These are phyloP conservation scores for Astrocystis sublimbata DNA, from an alignment of 495 filamentous ascomycete genomes.

Conservation along the genomic window DNA sequence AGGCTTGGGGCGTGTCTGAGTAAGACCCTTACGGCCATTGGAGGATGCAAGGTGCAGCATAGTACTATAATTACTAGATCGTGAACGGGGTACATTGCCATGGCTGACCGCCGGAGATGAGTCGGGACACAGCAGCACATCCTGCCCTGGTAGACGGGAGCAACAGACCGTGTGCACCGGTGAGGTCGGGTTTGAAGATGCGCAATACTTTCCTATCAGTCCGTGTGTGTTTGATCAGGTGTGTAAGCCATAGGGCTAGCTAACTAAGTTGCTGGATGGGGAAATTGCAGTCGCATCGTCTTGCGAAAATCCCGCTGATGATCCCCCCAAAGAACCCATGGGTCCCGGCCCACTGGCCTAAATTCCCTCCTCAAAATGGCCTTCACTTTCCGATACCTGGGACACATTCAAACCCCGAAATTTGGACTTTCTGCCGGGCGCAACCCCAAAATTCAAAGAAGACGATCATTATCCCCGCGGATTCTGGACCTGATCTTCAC, in stretches of 20 bases:
- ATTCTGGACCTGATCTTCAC: constrained; percentile 13
- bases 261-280: background rate
- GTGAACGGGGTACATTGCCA: background rate
- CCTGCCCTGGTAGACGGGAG: background rate
- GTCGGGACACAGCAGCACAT: background rate
- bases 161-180: background rate
- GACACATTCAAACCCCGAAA: background rate
- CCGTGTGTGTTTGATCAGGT: background rate
- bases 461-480: background rate
- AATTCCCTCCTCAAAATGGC: background rate
- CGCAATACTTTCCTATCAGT: constrained; percentile 10
- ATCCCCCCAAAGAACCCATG: background rate
- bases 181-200: constrained; percentile 2
- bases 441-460: background rate
- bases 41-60: background rate
- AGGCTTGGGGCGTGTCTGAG: constrained; percentile 3
- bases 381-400: background rate
- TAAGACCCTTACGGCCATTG: constrained; percentile 1
- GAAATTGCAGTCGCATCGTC: background rate
- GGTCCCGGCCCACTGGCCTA: background rate
- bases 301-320: constrained; percentile 9
- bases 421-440: background rate
- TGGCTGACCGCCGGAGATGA: constrained; percentile 9
- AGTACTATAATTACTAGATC: background rate
- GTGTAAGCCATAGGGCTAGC: constrained; percentile 9